phyloP scores from a whole-genome alignment of 2,329 filamentous ascomycete species.

The Coniochaeta hoffmannii region DNA sequence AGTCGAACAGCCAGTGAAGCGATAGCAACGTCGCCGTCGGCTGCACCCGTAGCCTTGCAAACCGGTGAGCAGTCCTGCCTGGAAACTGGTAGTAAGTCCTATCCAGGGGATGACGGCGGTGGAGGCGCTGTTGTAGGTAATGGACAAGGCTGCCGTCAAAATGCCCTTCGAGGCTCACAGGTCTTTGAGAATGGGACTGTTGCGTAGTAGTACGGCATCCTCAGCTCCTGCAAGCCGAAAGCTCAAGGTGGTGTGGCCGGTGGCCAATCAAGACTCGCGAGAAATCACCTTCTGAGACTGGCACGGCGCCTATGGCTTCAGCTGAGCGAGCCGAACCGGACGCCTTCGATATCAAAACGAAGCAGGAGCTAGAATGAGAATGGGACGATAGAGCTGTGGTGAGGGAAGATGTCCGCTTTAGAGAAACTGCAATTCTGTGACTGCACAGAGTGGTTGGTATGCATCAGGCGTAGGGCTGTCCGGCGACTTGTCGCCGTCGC shows the following conservation, averaged over 20 bases:
- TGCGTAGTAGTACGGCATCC: neutral
- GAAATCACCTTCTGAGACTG: neutral
- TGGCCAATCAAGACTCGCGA: neutral
- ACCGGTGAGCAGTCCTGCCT: too few species aligned
- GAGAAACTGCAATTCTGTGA: too few species aligned
- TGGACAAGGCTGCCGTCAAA: too few species aligned
- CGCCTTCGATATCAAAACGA: neutral
- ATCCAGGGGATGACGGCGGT: too few species aligned
- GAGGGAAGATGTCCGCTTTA: too few species aligned
- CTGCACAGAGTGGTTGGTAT: neutral
- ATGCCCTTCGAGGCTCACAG: too few species aligned
- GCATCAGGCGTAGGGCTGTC: neutral
- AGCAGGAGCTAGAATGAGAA: neutral
- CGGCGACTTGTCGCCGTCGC: neutral
- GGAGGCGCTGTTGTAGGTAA: too few species aligned
- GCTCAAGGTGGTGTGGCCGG: neutral
- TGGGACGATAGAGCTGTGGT: neutral
- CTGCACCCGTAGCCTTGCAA: too few species aligned
- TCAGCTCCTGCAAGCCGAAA: neutral
- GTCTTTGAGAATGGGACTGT: too few species aligned
- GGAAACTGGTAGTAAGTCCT: too few species aligned
- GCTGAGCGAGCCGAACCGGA: neutral
- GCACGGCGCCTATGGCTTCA: neutral
- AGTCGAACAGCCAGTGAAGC: too few species aligned
- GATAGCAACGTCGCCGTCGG: too few species aligned